Conservation (phyloP, 208 protist genomes). For the Acanthamoeba castellanii region DNA sequence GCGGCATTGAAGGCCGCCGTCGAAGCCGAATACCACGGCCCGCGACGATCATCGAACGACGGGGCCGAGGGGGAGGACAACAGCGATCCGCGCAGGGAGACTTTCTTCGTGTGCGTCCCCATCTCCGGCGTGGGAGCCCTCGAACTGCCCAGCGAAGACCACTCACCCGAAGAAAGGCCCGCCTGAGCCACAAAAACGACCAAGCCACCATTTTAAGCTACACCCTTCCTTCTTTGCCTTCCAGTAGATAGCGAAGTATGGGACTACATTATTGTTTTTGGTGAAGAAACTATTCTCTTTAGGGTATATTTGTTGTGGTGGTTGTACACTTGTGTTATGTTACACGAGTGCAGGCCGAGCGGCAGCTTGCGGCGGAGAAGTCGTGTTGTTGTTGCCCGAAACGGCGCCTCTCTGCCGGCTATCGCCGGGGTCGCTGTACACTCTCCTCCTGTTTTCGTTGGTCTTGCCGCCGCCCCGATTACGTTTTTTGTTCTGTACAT, state of each 20-base stretch:
- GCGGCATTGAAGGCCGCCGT: background rate
- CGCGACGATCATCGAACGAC: background rate
- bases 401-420: too few species aligned
- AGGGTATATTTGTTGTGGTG: too few species aligned
- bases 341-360: too few species aligned
- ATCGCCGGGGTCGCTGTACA: background rate
- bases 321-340: too few species aligned
- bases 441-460: background rate
- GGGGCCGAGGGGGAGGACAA: background rate
- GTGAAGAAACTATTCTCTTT: background rate
- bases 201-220: background rate
- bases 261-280: too few species aligned
- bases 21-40: background rate
- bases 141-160: background rate
- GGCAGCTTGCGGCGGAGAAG: too few species aligned
- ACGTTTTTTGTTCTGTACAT: background rate
- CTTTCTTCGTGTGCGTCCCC: conserved; percentile 30
- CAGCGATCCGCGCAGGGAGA: background rate
- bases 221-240: too few species aligned
- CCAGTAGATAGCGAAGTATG: too few species aligned
- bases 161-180: background rate
- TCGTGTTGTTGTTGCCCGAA: too few species aligned
- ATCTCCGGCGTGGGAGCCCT: conserved; percentile 43
- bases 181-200: background rate
- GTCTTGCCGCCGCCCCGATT: background rate